These are phyloP conservation scores for Lunasporangiospora selenospora DNA, from an alignment of 192 early-diverging fungal species.

Conservation along the genomic window DNA sequence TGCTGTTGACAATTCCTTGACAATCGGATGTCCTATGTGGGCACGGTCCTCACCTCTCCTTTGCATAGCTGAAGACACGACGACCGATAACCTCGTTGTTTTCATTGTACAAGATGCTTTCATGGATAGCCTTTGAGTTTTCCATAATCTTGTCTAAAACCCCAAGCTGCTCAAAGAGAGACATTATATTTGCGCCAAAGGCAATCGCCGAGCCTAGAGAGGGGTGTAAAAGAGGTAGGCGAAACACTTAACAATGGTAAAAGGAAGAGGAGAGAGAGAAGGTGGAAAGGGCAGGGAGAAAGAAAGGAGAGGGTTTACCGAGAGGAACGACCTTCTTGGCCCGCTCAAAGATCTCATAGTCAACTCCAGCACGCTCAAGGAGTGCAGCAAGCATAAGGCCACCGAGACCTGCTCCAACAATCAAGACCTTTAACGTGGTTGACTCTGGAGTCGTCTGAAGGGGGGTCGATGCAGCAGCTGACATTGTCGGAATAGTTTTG, in stretches of 20 bases:
- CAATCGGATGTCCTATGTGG: too few relatives aligned
- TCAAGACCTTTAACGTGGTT: conserved; percentile 33
- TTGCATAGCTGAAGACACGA: neutral
- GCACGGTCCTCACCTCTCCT: too few relatives aligned
- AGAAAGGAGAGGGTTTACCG: neutral
- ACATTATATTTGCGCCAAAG: neutral
- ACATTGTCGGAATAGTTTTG: too few relatives aligned
- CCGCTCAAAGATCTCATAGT: conserved; percentile 22
- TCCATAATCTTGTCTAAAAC: neutral
- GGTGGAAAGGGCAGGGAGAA: neutral
- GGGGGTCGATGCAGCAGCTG: too few relatives aligned
- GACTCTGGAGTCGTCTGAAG: too few relatives aligned
- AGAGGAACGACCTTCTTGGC: neutral
- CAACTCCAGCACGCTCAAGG: conserved; percentile 15
- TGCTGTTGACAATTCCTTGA: too few relatives aligned
- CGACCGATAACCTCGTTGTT: neutral
- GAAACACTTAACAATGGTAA: neutral
- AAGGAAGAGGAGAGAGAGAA: neutral
- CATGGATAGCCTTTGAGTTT: neutral
- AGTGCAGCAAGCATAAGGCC: conserved; percentile 17
- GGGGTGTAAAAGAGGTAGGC: neutral
- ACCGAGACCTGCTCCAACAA: conserved; percentile 25
- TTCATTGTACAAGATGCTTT: neutral
- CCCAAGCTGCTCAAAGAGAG: conserved; percentile 5
- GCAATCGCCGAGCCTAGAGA: neutral